Evolutionary conservation across 768 basidiomycete species (phyloP).

Genomic region (Lactarius pseudohatsudake): DNA sequence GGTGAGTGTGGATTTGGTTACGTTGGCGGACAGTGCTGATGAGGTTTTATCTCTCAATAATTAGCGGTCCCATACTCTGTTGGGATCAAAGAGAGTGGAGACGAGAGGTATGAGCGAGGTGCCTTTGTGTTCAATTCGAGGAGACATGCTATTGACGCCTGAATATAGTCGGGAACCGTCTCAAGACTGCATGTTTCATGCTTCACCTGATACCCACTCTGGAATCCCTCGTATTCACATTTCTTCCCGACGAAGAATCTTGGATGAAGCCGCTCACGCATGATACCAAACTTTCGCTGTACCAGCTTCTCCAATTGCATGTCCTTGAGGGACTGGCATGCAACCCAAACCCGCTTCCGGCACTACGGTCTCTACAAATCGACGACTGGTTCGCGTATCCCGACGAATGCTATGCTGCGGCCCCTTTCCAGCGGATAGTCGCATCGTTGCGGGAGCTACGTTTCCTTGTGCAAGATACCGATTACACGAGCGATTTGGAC

Average conservation of each 20-base stretch:
- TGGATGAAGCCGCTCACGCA: no score
- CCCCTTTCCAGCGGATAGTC: slow-evolving; percentile 1
- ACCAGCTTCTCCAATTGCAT: neutral
- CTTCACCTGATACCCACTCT: neutral
- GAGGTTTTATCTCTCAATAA: neutral
- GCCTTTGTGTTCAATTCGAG: neutral
- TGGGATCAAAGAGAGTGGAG: neutral
- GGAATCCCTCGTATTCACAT: neutral
- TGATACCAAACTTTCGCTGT: no score
- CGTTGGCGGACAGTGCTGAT: neutral
- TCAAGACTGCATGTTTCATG: neutral
- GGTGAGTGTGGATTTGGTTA: neutral
- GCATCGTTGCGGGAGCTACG: neutral
- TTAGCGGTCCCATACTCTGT: neutral
- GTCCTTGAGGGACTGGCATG: neutral
- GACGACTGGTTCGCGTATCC: neutral
- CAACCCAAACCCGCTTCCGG: neutral
- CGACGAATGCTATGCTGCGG: neutral
- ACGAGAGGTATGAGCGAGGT: neutral
- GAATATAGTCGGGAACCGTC: neutral
- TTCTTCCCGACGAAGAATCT: no score
- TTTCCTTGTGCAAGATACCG: neutral
- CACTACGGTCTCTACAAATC: no score
- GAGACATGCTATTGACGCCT: neutral
- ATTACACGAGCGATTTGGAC: neutral